Percentiles rank a stretch among this genome's conserved stretches.
Conservation (phyloP, 495 filamentous ascomycete species). For the Corynascus novoguineensis region DNA sequence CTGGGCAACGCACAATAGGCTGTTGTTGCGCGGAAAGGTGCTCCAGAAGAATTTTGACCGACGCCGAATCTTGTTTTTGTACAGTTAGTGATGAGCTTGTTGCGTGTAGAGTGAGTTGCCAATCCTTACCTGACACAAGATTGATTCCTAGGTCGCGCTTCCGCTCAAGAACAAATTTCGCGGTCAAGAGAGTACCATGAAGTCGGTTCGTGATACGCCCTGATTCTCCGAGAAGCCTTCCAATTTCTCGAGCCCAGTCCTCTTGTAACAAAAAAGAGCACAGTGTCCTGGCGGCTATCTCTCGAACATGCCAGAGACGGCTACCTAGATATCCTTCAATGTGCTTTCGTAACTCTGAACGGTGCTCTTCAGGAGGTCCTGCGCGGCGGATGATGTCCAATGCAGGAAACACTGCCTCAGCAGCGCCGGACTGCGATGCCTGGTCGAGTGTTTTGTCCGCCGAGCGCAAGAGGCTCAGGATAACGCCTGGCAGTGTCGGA, state of each 20-base stretch:
- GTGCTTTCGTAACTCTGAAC: conserved; percentile 40
- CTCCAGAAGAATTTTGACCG: conserved; percentile 11
- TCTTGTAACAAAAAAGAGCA: conserved; percentile 55
- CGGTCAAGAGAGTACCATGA: conserved; percentile 62
- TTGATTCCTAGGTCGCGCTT: conserved; percentile 35
- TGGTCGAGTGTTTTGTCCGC: conserved; percentile 36
- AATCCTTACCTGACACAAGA: conserved; percentile 28
- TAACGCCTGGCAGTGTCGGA: conserved; percentile 59
- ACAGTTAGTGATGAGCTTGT: not conserved
- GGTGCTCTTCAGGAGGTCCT: conserved; percentile 45
- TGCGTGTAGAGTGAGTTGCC: not conserved
- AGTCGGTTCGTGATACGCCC: conserved; percentile 31
- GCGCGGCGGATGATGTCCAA: conserved; percentile 73
- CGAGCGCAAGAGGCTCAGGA: conserved; percentile 58
- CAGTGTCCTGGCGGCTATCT: conserved; percentile 80
- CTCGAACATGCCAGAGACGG: conserved; percentile 78
- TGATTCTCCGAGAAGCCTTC: conserved; percentile 38
- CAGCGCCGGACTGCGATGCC: conserved; percentile 33
- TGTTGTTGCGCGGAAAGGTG: conserved; percentile 14
- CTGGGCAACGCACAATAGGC: conserved; percentile 27
- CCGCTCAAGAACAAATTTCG: conserved; percentile 49
- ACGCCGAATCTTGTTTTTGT: not conserved
- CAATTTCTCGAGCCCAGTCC: conserved; percentile 48
- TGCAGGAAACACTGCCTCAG: conserved; percentile 80
- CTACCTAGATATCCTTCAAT: conserved; percentile 60